phyloP scores from a whole-genome alignment of 176 grass and related monocot genomes.

The Oryza brachyantha region DNA sequence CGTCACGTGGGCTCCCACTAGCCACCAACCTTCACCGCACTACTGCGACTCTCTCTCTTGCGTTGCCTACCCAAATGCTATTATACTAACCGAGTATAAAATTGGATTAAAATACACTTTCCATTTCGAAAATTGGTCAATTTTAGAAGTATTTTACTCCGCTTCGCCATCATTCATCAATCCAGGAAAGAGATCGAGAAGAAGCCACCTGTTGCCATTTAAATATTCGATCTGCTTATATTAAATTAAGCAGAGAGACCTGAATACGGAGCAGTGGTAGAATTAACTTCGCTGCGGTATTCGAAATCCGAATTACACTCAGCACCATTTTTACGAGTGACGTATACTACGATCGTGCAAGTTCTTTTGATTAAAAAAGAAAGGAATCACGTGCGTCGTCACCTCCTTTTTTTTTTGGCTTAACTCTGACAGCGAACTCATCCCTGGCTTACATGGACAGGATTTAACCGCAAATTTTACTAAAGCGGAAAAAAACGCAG shows the following conservation, averaged over 20 bases:
- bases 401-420: not conserved
- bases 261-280: not conserved
- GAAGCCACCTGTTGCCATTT: not conserved
- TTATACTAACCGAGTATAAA: constrained; percentile 4
- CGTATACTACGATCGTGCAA: not conserved
- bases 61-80: not conserved
- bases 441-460: not conserved
- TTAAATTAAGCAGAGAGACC: not conserved
- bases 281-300: not conserved
- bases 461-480: not conserved
- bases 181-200: not conserved
- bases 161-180: not conserved
- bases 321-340: not conserved
- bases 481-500: not conserved
- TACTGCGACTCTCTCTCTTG: too few relatives aligned
- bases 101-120: not conserved
- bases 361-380: not conserved
- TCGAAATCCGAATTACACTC: not conserved
- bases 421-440: not conserved
- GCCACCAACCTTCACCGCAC: constrained; percentile 76
- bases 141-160: not conserved
- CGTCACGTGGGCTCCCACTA: constrained; percentile 25
- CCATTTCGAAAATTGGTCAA: not conserved
- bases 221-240: not conserved
- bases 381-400: not conserved